Conservation (phyloP, 2,329 filamentous ascomycete genomes). For the Pyricularia grisea region DNA sequence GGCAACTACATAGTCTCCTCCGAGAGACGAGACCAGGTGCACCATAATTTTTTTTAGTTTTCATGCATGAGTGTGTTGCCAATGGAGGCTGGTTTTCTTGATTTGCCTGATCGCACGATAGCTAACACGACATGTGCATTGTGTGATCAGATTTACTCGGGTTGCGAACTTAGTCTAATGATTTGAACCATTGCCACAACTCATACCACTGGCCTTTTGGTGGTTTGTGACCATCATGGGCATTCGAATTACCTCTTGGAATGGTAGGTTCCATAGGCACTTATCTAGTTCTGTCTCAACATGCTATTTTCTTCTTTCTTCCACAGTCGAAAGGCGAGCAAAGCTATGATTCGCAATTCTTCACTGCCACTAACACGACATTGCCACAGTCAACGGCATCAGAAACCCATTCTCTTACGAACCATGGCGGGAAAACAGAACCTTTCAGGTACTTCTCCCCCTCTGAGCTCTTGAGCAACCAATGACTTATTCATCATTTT, state of each 20-base stretch:
- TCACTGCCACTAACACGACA: neutral
- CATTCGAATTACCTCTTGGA: constrained; percentile 79
- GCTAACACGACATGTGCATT: neutral
- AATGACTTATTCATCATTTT: constrained; percentile 2
- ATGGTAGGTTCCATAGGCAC: constrained; percentile 43
- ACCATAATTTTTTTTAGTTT: neutral
- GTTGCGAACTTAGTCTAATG: neutral
- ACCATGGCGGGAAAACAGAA: constrained; percentile 66
- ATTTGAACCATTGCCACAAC: neutral
- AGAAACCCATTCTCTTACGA: constrained; percentile 77
- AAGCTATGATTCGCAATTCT: neutral
- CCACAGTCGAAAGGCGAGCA: neutral
- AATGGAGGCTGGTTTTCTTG: neutral
- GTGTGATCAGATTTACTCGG: neutral
- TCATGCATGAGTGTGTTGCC: neutral
- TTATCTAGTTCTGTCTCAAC: neutral
- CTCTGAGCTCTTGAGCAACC: neutral
- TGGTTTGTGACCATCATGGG: constrained; percentile 38
- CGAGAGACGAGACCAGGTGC: neutral
- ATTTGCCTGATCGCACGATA: neutral
- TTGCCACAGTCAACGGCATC: constrained; percentile 63
- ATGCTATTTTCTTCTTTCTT: neutral
- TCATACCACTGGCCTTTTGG: neutral
- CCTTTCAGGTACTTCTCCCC: constrained; percentile 47
- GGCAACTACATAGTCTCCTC: neutral